Evolutionary conservation across 257 asterid species (phyloP).

Genomic region (Schizonepeta tenuifolia): DNA sequence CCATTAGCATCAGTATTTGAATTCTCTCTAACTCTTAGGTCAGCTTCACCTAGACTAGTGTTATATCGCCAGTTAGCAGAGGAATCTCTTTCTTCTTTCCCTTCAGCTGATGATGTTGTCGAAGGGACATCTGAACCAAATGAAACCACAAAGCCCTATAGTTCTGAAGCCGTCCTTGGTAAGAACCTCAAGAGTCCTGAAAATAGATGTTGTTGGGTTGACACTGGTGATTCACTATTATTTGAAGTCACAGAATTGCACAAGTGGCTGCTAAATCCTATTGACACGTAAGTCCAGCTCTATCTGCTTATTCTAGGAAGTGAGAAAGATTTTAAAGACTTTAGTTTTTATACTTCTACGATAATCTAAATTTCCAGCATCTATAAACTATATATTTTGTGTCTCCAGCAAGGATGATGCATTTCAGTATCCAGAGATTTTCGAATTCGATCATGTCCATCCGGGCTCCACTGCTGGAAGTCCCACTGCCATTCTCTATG

Average conservation of each 20-base stretch:
- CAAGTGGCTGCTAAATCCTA: slow-evolving; percentile 66
- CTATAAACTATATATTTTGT: slow-evolving; percentile 26
- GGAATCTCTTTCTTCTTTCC: slow-evolving; percentile 95
- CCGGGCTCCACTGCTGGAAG: slow-evolving; percentile 77
- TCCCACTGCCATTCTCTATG: slow-evolving; percentile 75
- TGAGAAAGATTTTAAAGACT: not conserved
- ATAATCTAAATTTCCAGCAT: slow-evolving; percentile 23
- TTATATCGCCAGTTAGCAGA: slow-evolving; percentile 88
- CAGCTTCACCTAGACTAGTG: slow-evolving; percentile 95
- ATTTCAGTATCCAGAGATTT: slow-evolving; percentile 91
- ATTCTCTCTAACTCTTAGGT: slow-evolving; percentile 93
- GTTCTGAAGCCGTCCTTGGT: slow-evolving; percentile 51
- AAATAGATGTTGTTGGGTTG: slow-evolving; percentile 94
- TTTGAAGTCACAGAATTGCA: slow-evolving; percentile 69
- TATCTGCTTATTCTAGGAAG: slow-evolving; percentile 20
- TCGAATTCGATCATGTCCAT: slow-evolving; percentile 94
- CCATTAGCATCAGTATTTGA: slow-evolving; percentile 86
- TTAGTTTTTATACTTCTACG: slow-evolving; percentile 13
- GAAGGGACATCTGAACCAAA: slow-evolving; percentile 51
- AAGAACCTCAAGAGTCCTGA: slow-evolving; percentile 53
- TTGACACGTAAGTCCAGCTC: slow-evolving; percentile 60
- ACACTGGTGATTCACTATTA: slow-evolving; percentile 79
- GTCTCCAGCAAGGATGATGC: slow-evolving; percentile 59
- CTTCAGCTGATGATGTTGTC: slow-evolving; percentile 65
- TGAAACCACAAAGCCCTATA: slow-evolving; percentile 47